Evolutionary conservation across 805 yeast genomes (phyloP).

Genomic region (Hanseniaspora taiwanica): DNA sequence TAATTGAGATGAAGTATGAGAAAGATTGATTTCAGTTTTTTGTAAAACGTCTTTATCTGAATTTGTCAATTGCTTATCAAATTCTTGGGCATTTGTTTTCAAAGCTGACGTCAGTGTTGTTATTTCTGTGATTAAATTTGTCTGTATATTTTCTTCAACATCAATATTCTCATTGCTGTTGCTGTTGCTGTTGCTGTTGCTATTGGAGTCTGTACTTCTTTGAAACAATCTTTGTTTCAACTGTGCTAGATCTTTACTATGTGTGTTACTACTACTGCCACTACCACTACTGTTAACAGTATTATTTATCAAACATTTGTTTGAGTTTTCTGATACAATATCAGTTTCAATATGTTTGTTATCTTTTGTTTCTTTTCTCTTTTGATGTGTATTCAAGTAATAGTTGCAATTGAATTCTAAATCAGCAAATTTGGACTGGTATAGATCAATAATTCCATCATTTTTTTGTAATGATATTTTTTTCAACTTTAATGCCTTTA

Average conservation of each 20-base stretch:
- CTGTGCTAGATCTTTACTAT: background rate
- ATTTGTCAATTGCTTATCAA: constrained; percentile 26
- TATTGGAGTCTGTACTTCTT: background rate
- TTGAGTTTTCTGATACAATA: too few relatives aligned
- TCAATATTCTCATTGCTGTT: constrained; percentile 3
- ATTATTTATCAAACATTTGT: too few relatives aligned
- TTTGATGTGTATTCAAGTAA: background rate
- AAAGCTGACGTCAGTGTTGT: constrained; percentile 24
- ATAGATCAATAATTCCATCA: background rate
- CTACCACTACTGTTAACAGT: background rate
- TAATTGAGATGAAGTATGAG: constrained; percentile 26
- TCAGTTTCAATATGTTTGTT: too few relatives aligned
- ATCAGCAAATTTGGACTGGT: constrained; percentile 1
- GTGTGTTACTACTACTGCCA: background rate
- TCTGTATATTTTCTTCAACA: constrained; percentile 14
- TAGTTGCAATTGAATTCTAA: constrained; percentile 1
- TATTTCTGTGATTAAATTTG: constrained; percentile 27
- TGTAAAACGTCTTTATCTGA: constrained; percentile 25
- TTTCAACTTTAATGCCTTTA: background rate
- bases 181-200: background rate
- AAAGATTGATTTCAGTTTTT: constrained; percentile 31
- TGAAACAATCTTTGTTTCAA: constrained; percentile 3
- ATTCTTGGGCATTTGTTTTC: constrained; percentile 28
- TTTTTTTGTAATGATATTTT: too few relatives aligned
- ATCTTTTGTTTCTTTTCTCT: background rate